Evolutionary conservation across 495 filamentous ascomycete genomes (phyloP).

Genomic region (Aspergillus sparsus): DNA sequence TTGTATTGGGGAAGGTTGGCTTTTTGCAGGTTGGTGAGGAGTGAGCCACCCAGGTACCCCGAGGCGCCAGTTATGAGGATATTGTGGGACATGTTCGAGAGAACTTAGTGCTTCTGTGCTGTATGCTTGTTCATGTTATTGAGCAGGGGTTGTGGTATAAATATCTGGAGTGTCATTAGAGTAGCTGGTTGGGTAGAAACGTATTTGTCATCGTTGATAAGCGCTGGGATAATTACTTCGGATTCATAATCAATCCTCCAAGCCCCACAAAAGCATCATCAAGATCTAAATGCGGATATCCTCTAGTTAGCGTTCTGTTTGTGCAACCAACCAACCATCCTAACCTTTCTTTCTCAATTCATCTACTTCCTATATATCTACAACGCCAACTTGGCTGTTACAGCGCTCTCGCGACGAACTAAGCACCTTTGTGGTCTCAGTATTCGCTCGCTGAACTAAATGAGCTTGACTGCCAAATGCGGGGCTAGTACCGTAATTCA

Average conservation of each 20-base stretch:
- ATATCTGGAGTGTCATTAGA: not conserved
- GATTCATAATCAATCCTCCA: not conserved
- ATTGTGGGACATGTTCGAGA: conserved; percentile 30
- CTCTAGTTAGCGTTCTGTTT: no score
- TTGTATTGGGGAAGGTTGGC: conserved; percentile 41
- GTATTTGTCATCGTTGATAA: not conserved
- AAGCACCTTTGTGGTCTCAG: no score
- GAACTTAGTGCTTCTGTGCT: not conserved
- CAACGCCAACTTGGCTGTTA: no score
- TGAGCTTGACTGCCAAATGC: no score
- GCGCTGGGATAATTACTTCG: not conserved
- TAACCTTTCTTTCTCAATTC: no score
- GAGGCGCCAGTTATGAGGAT: conserved; percentile 54
- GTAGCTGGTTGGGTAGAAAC: not conserved
- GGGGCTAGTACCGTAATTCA: no score
- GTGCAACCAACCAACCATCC: no score
- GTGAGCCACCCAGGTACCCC: conserved; percentile 52
- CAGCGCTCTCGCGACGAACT: no score
- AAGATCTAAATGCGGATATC: not conserved
- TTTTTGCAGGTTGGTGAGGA: conserved; percentile 41
- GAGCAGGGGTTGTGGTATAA: not conserved
- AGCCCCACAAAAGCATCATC: not conserved
- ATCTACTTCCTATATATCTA: no score
- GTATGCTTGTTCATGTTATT: not conserved
- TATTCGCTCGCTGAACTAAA: no score